phyloP scores from a whole-genome alignment of 2,329 filamentous ascomycete species.

The Fusarium euwallaceae region DNA sequence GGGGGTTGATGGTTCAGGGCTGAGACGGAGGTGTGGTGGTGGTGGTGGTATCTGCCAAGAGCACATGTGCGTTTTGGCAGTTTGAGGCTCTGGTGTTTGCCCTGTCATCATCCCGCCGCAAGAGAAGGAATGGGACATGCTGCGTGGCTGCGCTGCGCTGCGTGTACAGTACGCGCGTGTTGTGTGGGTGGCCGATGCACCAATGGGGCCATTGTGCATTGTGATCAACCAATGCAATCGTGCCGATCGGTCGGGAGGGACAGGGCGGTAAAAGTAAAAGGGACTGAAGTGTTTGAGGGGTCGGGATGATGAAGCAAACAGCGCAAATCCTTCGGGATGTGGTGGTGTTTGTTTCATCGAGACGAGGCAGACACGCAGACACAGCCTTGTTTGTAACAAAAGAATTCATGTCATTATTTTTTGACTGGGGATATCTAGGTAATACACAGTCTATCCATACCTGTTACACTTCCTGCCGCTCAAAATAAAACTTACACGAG shows the following conservation, averaged over 20 bases:
- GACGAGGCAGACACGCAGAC: not conserved
- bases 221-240: not conserved
- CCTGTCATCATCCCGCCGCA: not conserved
- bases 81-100: not conserved
- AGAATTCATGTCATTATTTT: conserved; percentile 1
- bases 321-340: not conserved
- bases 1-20: not conserved
- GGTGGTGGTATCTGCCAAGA: not conserved
- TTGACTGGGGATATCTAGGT: not conserved
- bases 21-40: not conserved
- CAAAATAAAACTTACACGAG: not conserved
- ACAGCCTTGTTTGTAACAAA: not conserved
- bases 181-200: not conserved
- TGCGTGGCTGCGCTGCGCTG: not conserved
- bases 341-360: not conserved
- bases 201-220: not conserved
- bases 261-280: not conserved
- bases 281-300: not conserved
- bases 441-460: not conserved
- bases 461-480: not conserved
- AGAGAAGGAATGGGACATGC: not conserved
- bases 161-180: not conserved
- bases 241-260: not conserved
- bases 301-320: not conserved
- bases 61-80: not conserved